Conservation (phyloP, 352 stramenopile genomes). For the Phytophthora pistaciae region DNA sequence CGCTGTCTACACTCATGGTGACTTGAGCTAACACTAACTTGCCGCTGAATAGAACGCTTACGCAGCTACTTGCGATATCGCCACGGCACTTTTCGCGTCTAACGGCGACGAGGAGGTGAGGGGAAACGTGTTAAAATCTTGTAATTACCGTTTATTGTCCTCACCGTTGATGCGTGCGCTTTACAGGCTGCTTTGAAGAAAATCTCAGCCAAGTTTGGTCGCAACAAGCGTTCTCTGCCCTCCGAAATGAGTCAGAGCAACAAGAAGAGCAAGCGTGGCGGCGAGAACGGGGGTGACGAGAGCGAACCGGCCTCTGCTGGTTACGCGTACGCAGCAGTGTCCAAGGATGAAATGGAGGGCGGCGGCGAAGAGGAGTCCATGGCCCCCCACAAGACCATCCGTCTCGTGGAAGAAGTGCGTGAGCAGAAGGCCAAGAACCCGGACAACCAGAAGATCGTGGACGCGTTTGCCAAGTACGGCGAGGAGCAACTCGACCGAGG, state of each 20-base stretch:
- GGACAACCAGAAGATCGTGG: constrained; percentile 81
- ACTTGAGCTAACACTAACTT: background rate
- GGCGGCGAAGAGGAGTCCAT: constrained; percentile 36
- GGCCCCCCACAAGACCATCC: constrained; percentile 64
- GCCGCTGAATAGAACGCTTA: constrained; percentile 29
- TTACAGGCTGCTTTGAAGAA: constrained; percentile 38
- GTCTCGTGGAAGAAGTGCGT: constrained; percentile 63
- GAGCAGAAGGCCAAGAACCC: constrained; percentile 48
- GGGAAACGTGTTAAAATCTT: no score
- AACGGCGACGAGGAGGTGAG: constrained; percentile 40
- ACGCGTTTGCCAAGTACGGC: constrained; percentile 76
- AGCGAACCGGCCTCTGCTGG: constrained; percentile 1
- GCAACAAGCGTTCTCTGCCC: constrained; percentile 28
- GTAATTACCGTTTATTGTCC: no score
- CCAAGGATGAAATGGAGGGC: constrained; percentile 16
- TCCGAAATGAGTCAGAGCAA: constrained; percentile 16
- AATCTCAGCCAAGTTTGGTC: constrained; percentile 33
- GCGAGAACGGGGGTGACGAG: constrained; percentile 20
- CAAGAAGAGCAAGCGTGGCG: constrained; percentile 30
- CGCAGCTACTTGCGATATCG: constrained; percentile 28
- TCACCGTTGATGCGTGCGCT: background rate
- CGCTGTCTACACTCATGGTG: background rate
- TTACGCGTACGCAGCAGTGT: constrained; percentile 13
- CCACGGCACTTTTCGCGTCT: constrained; percentile 33
- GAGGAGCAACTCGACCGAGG: constrained; percentile 63